Conservation (phyloP, 352 stramenopile species). For the Phytopythium mirpurense region DNA sequence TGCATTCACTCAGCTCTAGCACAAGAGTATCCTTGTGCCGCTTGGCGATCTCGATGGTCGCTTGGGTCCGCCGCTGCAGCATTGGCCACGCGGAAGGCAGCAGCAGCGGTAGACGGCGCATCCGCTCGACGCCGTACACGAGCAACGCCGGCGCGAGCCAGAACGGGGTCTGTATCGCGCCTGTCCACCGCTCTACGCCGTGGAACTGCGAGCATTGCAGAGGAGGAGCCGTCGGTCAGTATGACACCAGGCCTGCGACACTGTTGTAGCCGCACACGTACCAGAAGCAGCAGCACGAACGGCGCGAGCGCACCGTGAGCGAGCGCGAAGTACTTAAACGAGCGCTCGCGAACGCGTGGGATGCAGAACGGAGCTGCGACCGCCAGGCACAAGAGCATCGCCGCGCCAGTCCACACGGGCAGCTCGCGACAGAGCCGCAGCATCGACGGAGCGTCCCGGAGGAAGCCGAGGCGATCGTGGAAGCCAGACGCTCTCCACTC, state of each 20-base stretch:
- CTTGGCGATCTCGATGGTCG: neutral
- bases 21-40: neutral
- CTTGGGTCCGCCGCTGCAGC: neutral
- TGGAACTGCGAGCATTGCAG: constrained; percentile 13
- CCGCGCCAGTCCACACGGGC: constrained; percentile 39
- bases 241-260: constrained; percentile 12
- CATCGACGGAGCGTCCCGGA: constrained; percentile 12
- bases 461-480: constrained; percentile 8
- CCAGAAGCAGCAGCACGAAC: constrained; percentile 25
- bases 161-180: constrained; percentile 20
- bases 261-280: constrained; percentile 7
- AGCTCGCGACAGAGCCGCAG: constrained; percentile 10
- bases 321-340: constrained; percentile 23
- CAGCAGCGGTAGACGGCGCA: constrained; percentile 26
- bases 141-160: constrained; percentile 24
- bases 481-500: constrained; percentile 21
- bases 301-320: constrained; percentile 26
- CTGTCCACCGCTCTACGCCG: constrained; percentile 28
- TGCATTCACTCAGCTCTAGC: neutral
- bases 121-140: constrained; percentile 25
- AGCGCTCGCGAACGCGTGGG: constrained; percentile 10
- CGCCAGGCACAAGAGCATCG: constrained; percentile 22
- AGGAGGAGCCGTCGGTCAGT: no score
- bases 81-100: constrained; percentile 7
- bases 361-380: constrained; percentile 22